Percentiles rank a stretch among this genome's conserved stretches.
phyloP scores from a whole-genome alignment of 2,329 filamentous ascomycete genomes.

The Botryotinia convoluta region DNA sequence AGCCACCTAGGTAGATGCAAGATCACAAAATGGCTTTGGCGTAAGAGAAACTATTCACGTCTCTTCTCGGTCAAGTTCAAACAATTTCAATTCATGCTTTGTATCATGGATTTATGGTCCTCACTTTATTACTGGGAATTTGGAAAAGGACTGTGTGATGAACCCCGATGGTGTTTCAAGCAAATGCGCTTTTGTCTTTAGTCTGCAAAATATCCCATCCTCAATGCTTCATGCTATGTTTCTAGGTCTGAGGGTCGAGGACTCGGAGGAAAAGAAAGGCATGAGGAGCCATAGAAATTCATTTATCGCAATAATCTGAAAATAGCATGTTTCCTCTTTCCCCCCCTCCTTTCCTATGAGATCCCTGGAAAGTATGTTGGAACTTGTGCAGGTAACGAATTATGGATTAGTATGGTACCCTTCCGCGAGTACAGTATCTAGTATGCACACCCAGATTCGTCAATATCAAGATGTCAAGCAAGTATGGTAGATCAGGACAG shows the following conservation, averaged over 20 bases:
- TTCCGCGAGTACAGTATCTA: neutral
- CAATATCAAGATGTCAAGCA: neutral
- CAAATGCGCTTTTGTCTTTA: neutral
- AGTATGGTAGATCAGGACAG: neutral
- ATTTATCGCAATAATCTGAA: neutral
- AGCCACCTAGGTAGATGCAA: neutral
- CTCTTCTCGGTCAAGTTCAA: constrained; percentile 4
- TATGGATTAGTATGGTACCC: neutral
- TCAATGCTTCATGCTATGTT: neutral
- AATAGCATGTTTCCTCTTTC: constrained; percentile 1
- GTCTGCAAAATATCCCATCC: neutral
- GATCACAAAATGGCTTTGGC: neutral
- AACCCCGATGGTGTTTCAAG: constrained; percentile 9
- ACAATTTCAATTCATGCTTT: neutral
- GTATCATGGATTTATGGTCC: constrained; percentile 1
- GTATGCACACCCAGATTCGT: neutral
- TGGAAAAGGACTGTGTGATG: neutral
- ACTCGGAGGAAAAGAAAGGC: neutral
- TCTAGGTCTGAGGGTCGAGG: neutral
- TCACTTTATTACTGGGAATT: neutral
- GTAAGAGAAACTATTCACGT: neutral
- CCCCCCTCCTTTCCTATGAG: neutral
- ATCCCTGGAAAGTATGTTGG: neutral
- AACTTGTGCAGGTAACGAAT: neutral
- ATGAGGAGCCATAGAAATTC: neutral